Evolutionary conservation across 2,329 filamentous ascomycete species (phyloP), one percentile per base, ranked within the genome.

Genomic region (Berkeleyomyces basicola): DNA sequence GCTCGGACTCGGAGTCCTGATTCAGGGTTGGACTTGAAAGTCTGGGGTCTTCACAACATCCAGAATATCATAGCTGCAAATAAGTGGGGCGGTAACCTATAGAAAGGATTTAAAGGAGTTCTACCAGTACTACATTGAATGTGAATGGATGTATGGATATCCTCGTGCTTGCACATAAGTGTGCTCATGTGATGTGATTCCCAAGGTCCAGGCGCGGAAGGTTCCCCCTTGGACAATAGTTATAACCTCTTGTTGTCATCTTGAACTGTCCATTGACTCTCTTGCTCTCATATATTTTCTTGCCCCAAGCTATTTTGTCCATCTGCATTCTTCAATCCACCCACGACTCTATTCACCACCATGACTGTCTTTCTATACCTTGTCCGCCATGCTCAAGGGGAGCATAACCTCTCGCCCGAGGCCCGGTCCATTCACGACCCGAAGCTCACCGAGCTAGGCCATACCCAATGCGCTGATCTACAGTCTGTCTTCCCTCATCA

Each of bases 401-500:
- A 82, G 70, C 91, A 96, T 79, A 96, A 96, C 73, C 80, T 93
- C 70, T 78, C 70, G 66, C 69, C 76, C 36, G 85, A 80, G 66
- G 89, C 91, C 74, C 86, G 91, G 70, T 70, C 75, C 65, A 76
- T 95, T 47, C 84, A 72, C n/a, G 91, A 96, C 70, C 90, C 91
- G 1, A 76, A 82, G 64, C 80, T 96, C 61, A 96, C 91, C 1
- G 77, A 81, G 0, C 77, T 85, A n/a, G 91, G 91, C 68, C 78
- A 85, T 70, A 69, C 82, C 66, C 90, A 96, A 78, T 95, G 90
- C 75, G 75, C 73, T 36, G 71, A 73, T 14, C 83, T 96, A 47
- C 73, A 79, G 68, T 70, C 76, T 39, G 66, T 68, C 23, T 95
- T 95, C 71, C 82, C 86, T 7, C 73, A 81, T 72, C 85, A 87